phyloP scores from a whole-genome alignment of 2,329 filamentous ascomycete genomes.

The Chaetomiaceae sp. region DNA sequence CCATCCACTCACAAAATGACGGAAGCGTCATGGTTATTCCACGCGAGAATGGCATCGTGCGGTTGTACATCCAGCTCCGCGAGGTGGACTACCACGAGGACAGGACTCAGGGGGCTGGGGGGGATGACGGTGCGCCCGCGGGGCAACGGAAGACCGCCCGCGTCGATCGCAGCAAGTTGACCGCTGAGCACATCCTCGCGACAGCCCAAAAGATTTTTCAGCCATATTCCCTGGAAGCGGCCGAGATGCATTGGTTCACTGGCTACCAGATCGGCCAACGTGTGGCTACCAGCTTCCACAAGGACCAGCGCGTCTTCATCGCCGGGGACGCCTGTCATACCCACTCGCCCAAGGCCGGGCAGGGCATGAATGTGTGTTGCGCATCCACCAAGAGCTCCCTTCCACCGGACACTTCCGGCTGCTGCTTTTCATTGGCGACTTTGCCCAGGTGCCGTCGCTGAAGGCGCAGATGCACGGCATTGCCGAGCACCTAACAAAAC shows the following conservation, averaged over 20 bases:
- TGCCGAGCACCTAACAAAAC: too few species aligned
- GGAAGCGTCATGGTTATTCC: conserved; percentile 56
- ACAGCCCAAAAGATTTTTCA: conserved; percentile 42
- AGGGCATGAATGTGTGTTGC: conserved; percentile 51
- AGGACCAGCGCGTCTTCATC: conserved; percentile 49
- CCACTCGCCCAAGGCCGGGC: conserved; percentile 53
- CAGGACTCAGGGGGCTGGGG: too few species aligned
- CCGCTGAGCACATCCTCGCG: conserved; percentile 55
- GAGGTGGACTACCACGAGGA: too few species aligned
- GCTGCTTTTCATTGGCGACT: too few species aligned
- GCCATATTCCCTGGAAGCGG: conserved; percentile 39
- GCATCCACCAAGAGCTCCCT: too few species aligned
- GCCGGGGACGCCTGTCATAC: conserved; percentile 59
- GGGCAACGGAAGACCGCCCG: conserved; percentile 26
- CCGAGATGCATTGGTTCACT: conserved; percentile 49
- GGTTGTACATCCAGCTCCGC: conserved; percentile 35
- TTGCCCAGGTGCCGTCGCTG: too few species aligned
- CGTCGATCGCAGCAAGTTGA: conserved; percentile 24
- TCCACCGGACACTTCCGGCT: too few species aligned
- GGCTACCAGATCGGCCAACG: conserved; percentile 54
- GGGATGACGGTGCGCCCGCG: too few species aligned
- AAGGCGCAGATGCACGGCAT: too few species aligned
- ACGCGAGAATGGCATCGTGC: conserved; percentile 53
- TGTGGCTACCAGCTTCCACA: conserved; percentile 54
- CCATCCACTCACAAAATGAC: conserved; percentile 42